These are phyloP conservation scores for Arthrobotrys musiformis DNA, from an alignment of 2,329 filamentous ascomycete genomes.

Conservation along the genomic window DNA sequence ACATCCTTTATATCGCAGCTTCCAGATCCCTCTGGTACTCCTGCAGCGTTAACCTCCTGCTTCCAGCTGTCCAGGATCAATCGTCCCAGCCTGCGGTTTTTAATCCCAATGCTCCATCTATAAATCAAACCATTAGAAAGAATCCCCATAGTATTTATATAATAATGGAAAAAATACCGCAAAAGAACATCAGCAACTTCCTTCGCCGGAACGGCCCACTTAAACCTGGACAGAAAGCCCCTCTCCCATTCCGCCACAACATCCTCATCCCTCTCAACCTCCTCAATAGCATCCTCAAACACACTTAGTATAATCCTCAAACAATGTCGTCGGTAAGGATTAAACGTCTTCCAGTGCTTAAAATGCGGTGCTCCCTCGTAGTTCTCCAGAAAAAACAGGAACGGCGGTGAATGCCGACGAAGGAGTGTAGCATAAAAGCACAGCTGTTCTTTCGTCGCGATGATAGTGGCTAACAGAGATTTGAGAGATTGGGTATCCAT, in stretches of 20 bases:
- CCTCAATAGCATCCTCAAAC: background rate
- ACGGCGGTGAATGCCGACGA: constrained; percentile 27
- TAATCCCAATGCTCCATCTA: constrained; percentile 18
- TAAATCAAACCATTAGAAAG: background rate
- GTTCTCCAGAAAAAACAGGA: constrained; percentile 35
- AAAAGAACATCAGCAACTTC: constrained; percentile 13
- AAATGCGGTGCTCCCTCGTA: constrained; percentile 5
- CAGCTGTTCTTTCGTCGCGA: constrained; percentile 24
- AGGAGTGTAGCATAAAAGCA: constrained; percentile 29
- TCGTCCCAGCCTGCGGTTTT: constrained; percentile 11
- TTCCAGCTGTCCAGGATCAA: constrained; percentile 31
- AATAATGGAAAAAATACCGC: background rate
- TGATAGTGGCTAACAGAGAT: constrained; percentile 4
- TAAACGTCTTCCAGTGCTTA: constrained; percentile 27
- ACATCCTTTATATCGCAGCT: constrained; percentile 10
- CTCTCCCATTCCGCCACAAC: background rate
- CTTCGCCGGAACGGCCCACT: background rate
- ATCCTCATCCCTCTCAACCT: constrained; percentile 13
- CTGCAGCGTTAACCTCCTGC: background rate
- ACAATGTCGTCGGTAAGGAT: constrained; percentile 17
- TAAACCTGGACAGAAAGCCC: background rate
- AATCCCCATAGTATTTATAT: background rate
- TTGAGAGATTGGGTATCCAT: background rate
- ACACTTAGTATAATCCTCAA: constrained; percentile 22
- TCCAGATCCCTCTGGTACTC: background rate